Evolutionary conservation across 805 yeast species (phyloP).

Genomic region (Candida saitoana): DNA sequence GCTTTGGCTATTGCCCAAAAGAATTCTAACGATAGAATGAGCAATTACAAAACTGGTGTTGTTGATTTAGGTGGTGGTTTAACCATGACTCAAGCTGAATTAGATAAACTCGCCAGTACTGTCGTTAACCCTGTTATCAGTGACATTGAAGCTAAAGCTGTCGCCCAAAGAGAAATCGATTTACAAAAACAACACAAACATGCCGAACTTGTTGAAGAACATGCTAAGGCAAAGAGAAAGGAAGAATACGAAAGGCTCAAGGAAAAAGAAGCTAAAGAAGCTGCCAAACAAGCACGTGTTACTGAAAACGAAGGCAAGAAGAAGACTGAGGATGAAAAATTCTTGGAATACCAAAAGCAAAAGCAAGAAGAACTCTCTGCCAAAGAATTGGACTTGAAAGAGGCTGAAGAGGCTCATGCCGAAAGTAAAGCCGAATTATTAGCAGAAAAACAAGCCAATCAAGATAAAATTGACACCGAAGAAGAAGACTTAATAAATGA

Average conservation of each 20-base stretch:
- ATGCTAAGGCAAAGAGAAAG: conserved; percentile 28
- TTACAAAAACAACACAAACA: conserved; percentile 29
- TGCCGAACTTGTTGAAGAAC: conserved; percentile 30
- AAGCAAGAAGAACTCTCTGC: conserved; percentile 28
- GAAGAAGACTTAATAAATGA: conserved; percentile 42
- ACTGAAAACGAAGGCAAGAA: conserved; percentile 30
- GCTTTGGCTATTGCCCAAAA: conserved; percentile 78
- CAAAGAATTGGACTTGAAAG: conserved; percentile 26
- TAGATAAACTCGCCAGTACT: conserved; percentile 72
- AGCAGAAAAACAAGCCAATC: conserved; percentile 45
- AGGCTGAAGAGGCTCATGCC: conserved; percentile 36
- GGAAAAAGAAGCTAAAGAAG: conserved; percentile 32
- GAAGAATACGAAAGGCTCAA: conserved; percentile 26
- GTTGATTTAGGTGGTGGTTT: conserved; percentile 87
- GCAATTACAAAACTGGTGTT: conserved; percentile 46
- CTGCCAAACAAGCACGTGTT: conserved; percentile 33
- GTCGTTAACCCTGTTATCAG: conserved; percentile 79
- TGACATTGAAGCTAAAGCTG: conserved; percentile 68
- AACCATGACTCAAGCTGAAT: conserved; percentile 67
- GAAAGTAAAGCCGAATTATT: conserved; percentile 38
- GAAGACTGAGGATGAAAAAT: conserved; percentile 25
- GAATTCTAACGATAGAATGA: conserved; percentile 54
- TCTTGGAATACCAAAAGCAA: conserved; percentile 24
- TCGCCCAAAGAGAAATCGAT: conserved; percentile 55
- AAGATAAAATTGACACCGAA: conserved; percentile 39